Evolutionary conservation across 1,284 basidiomycete genomes (phyloP).

Genomic region (Marasmius oreades): DNA sequence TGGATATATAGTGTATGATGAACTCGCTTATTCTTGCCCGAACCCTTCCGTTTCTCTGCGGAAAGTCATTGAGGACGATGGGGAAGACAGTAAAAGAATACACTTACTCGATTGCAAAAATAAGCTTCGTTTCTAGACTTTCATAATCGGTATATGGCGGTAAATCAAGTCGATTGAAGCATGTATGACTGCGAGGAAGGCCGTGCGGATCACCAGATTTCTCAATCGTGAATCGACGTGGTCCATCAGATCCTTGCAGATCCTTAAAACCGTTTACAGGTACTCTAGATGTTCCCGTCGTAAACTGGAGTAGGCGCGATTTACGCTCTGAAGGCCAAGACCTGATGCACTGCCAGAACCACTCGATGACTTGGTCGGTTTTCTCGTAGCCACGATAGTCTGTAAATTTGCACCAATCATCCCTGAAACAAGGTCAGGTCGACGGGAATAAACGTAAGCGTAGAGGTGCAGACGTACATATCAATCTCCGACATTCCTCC

Average conservation of each 20-base stretch:
- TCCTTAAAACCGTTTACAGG: conserved; percentile 99
- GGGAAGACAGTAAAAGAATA: conserved; percentile 3
- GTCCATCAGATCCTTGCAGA: conserved; percentile 95
- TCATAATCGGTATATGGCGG: conserved; percentile 92
- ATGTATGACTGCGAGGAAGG: conserved; percentile 86
- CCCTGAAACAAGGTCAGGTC: conserved; percentile 37
- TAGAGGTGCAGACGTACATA: conserved; percentile 50
- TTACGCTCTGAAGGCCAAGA: conserved; percentile 97
- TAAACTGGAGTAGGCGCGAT: conserved; percentile 92
- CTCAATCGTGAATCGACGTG: conserved; percentile 92
- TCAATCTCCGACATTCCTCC: conserved; percentile 99
- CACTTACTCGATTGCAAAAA: conserved; percentile 84
- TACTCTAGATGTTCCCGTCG: conserved; percentile 95
- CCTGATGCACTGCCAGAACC: conserved; percentile 99
- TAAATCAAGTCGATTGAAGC: conserved; percentile 89
- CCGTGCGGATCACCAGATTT: conserved; percentile 92
- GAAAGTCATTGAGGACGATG: conserved; percentile 4
- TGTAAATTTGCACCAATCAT: conserved; percentile 85
- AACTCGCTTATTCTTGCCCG: conserved; percentile 37
- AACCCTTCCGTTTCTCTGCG: conserved; percentile 64
- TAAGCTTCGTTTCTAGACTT: conserved; percentile 85
- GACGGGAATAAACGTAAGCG: neutral
- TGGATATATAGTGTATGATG: neutral
- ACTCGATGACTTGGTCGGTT: conserved; percentile 94
- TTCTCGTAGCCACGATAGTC: conserved; percentile 84